Evolutionary conservation across 1,284 basidiomycete species (phyloP).

Genomic region (Kalmanozyma brasiliensis): DNA sequence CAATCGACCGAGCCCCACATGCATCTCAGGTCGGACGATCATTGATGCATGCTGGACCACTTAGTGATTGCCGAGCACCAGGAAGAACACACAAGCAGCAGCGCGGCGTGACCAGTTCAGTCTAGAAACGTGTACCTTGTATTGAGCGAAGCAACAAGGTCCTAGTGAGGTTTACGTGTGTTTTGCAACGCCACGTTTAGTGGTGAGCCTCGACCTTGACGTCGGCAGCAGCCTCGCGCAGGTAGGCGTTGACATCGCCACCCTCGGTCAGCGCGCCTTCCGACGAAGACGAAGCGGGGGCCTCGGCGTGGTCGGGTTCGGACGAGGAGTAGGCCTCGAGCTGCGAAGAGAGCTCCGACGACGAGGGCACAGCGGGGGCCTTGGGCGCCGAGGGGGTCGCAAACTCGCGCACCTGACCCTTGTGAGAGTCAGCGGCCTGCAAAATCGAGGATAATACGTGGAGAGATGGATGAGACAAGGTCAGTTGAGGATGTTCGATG

Average conservation of each 20-base stretch:
- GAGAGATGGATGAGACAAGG: neutral
- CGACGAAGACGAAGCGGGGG: conserved; percentile 33
- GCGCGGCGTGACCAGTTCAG: neutral
- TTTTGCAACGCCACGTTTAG: conserved; percentile 29
- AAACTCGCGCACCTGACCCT: conserved; percentile 69
- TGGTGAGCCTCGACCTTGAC: conserved; percentile 66
- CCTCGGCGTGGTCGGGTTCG: conserved; percentile 62
- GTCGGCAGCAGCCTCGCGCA: conserved; percentile 63
- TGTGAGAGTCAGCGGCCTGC: conserved; percentile 65
- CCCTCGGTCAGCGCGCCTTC: conserved; percentile 52
- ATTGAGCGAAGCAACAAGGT: conserved; percentile 3
- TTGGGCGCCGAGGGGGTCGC: conserved; percentile 68
- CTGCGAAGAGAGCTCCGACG: conserved; percentile 69
- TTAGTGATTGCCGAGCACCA: too few relatives aligned
- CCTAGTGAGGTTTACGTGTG: neutral
- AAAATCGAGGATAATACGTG: neutral
- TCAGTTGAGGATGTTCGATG: neutral
- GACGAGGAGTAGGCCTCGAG: conserved; percentile 68
- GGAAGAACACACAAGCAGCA: too few relatives aligned
- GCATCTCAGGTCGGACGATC: too few relatives aligned
- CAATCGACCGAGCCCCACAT: neutral
- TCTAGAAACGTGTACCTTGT: conserved; percentile 22
- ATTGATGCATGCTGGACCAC: too few relatives aligned
- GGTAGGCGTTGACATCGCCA: conserved; percentile 68
- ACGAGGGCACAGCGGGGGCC: conserved; percentile 68